These are phyloP conservation scores for Cutaneotrichosporon cyanovorans DNA, from an alignment of 1,284 basidiomycete genomes.

Conservation along the genomic window DNA sequence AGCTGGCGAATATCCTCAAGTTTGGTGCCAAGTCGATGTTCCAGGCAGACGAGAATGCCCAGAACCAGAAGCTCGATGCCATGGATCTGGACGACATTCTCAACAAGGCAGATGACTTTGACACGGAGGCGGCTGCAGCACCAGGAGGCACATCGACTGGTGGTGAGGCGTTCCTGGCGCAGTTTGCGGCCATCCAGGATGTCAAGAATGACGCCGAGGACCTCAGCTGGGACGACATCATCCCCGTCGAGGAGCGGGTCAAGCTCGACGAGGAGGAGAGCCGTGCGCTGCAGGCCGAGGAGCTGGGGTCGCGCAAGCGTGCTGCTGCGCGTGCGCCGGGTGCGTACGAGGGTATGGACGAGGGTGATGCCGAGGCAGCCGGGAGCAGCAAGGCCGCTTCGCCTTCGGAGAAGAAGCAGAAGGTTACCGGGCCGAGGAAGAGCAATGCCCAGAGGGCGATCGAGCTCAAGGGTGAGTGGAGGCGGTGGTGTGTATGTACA, in stretches of 20 bases:
- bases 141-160: slow-evolving; percentile 80
- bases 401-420: slow-evolving; percentile 41
- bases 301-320: slow-evolving; percentile 59
- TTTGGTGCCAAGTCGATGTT: slow-evolving; percentile 99
- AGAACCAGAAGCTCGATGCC: slow-evolving; percentile 94
- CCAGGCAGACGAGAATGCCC: slow-evolving; percentile 87
- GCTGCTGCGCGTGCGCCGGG: slow-evolving; percentile 61
- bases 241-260: slow-evolving; percentile 84
- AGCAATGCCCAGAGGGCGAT: slow-evolving; percentile 82
- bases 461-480: slow-evolving; percentile 66
- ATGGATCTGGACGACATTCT: slow-evolving; percentile 99
- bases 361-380: slow-evolving; percentile 58
- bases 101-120: slow-evolving; percentile 92
- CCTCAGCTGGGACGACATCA: slow-evolving; percentile 98
- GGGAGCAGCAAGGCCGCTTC: slow-evolving; percentile 49
- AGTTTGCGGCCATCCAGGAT: slow-evolving; percentile 93
- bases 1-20: slow-evolving; percentile 96
- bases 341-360: slow-evolving; percentile 86
- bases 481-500: not conserved
- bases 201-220: slow-evolving; percentile 72
- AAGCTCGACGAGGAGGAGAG: slow-evolving; percentile 72
- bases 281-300: slow-evolving; percentile 49
- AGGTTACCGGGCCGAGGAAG: slow-evolving; percentile 38
- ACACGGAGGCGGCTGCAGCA: slow-evolving; percentile 81
- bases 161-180: slow-evolving; percentile 91